Evolutionary conservation across 257 asterid genomes (phyloP).

Genomic region (Solanum piurae): DNA sequence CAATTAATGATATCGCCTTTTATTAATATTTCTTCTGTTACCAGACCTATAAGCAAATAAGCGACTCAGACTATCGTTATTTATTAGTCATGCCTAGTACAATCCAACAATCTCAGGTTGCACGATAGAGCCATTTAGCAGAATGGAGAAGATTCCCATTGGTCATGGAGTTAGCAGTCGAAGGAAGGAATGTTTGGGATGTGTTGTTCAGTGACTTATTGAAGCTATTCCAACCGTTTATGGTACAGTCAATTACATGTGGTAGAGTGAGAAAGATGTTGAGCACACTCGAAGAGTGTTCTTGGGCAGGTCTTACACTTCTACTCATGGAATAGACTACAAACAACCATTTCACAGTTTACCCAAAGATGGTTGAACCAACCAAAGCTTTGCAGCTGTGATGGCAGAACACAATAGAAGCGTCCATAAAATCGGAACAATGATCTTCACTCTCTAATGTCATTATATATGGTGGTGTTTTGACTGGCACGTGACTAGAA

Average conservation of each 20-base stretch:
- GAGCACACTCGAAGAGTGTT: neutral
- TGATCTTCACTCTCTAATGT: neutral
- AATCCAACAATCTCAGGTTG: neutral
- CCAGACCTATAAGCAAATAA: neutral
- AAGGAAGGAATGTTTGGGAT: too few relatives aligned
- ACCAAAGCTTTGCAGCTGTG: neutral
- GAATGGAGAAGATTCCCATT: too few relatives aligned
- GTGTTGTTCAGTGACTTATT: too few relatives aligned
- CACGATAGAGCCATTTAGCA: neutral
- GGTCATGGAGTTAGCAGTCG: too few relatives aligned
- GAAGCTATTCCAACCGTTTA: too few relatives aligned
- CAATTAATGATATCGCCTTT: neutral
- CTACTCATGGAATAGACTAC: neutral
- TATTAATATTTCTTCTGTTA: neutral
- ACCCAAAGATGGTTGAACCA: neutral
- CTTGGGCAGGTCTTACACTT: neutral
- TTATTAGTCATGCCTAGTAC: neutral
- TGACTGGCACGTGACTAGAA: neutral
- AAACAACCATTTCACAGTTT: neutral
- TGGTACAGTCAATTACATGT: too few relatives aligned
- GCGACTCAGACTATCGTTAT: neutral
- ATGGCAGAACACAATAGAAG: neutral
- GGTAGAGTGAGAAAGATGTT: neutral
- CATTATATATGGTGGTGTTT: neutral
- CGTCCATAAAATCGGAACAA: neutral